Conservation (phyloP, 2,329 filamentous ascomycete genomes). For the Penicillium sp. region DNA sequence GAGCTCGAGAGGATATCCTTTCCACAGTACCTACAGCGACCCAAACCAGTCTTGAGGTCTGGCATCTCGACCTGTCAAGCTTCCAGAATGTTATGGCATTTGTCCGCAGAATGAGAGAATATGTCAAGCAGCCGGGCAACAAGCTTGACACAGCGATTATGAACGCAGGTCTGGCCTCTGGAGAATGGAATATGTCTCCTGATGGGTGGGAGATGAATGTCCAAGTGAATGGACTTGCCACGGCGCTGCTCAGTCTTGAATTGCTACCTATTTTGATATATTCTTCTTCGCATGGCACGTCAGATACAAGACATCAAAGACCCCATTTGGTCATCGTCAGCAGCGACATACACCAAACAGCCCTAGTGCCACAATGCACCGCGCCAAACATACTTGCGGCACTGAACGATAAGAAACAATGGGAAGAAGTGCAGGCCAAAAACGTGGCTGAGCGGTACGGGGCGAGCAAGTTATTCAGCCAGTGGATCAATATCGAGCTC, state of each 20-base stretch:
- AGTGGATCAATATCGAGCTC: constrained; percentile 7
- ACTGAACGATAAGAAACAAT: constrained; percentile 11
- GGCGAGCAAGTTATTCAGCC: constrained; percentile 9
- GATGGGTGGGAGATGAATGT: constrained; percentile 43
- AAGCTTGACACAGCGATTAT: constrained; percentile 34
- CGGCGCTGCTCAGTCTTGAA: constrained; percentile 42
- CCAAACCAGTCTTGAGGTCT: constrained; percentile 35
- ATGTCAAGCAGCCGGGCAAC: constrained; percentile 22
- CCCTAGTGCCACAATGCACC: constrained; percentile 16
- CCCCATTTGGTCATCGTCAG: constrained; percentile 16
- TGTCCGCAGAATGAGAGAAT: constrained; percentile 18
- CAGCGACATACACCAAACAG: constrained; percentile 16
- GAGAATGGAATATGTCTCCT: constrained; percentile 29
- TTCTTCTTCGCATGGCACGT: neutral
- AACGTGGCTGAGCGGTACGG: constrained; percentile 13
- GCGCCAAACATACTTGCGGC: constrained; percentile 12
- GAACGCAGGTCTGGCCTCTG: constrained; percentile 36
- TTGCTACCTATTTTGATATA: constrained; percentile 7
- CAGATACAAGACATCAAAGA: neutral
- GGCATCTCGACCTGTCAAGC: constrained; percentile 42
- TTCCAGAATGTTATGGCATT: constrained; percentile 39
- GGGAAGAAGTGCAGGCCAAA: constrained; percentile 4
- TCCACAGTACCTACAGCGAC: constrained; percentile 20
- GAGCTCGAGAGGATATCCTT: constrained; percentile 38
- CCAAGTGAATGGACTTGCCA: constrained; percentile 50